A percentile compares a stretch with the other conserved stretches of the same genome.
Conservation (phyloP, 805 yeast species). For the Kuraishia piskuri region DNA sequence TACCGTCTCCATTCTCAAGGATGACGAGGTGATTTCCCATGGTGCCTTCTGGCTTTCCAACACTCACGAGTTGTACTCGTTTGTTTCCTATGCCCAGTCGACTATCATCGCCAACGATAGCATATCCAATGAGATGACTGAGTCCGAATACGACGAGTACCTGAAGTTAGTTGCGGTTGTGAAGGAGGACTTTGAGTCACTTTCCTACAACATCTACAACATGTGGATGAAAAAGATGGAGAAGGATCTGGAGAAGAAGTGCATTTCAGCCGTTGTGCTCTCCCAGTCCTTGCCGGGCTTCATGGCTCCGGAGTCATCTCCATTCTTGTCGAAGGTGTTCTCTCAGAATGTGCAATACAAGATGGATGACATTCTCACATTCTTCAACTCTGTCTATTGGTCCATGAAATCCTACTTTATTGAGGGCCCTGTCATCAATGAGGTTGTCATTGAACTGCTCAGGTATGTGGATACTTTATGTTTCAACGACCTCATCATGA, state of each 20-base stretch:
- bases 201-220: conserved; percentile 89
- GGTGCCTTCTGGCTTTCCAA: conserved; percentile 98
- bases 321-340: conserved; percentile 79
- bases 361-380: conserved; percentile 90
- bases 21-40: conserved; percentile 79
- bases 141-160: conserved; percentile 84
- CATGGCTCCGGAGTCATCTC: conserved; percentile 73
- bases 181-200: conserved; percentile 87
- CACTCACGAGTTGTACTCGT: conserved; percentile 90
- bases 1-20: conserved; percentile 70
- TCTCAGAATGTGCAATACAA: conserved; percentile 63
- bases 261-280: conserved; percentile 88
- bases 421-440: conserved; percentile 76
- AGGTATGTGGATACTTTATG: conserved; percentile 86
- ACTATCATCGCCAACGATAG: conserved; percentile 84
- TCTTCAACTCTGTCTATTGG: conserved; percentile 87
- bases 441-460: conserved; percentile 75
- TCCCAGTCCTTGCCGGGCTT: conserved; percentile 96
- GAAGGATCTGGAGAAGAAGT: conserved; percentile 82
- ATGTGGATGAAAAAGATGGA: conserved; percentile 96
- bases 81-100: conserved; percentile 87
- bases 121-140: conserved; percentile 76
- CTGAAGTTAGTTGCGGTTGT: conserved; percentile 83
- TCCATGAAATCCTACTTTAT: conserved; percentile 86
- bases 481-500: conserved; percentile 91